phyloP scores from a whole-genome alignment of 176 grass and related monocot species.

The Zoysia japonica region DNA sequence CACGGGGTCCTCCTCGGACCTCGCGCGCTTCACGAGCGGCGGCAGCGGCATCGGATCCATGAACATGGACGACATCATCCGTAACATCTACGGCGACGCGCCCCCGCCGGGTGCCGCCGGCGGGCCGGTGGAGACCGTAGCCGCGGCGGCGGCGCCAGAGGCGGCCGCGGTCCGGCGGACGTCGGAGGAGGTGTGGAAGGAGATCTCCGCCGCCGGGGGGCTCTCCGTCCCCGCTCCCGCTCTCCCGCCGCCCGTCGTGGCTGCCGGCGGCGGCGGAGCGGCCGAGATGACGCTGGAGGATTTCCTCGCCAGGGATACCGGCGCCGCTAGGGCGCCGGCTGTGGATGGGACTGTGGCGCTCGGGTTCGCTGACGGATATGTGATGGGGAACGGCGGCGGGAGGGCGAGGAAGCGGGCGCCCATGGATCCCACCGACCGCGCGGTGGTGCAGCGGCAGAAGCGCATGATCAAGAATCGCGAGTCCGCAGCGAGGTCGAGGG shows the following conservation, averaged over 20 bases:
- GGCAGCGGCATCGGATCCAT: constrained; percentile 74
- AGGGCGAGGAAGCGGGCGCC: constrained; percentile 64
- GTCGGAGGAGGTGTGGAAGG: constrained; percentile 83
- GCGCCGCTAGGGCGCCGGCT: constrained; percentile 36
- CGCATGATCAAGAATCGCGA: constrained; percentile 99
- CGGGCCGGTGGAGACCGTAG: background rate
- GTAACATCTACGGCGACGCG: constrained; percentile 58
- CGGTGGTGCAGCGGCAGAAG: constrained; percentile 78
- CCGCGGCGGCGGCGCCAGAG: constrained; percentile 1
- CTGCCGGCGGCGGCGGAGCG: background rate
- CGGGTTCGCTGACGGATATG: constrained; percentile 38
- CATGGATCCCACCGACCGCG: constrained; percentile 74
- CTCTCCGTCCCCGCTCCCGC: constrained; percentile 20
- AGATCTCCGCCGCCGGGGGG: constrained; percentile 60
- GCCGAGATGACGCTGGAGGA: constrained; percentile 94
- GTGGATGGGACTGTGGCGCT: constrained; percentile 34
- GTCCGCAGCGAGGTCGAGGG: constrained; percentile 92
- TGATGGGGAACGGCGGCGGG: constrained; percentile 15
- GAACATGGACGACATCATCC: constrained; percentile 92
- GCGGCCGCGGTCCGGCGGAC: constrained; percentile 36
- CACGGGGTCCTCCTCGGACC: constrained; percentile 43
- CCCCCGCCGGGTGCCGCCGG: background rate
- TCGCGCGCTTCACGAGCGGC: constrained; percentile 48
- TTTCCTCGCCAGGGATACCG: constrained; percentile 75
- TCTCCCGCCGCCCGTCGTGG: background rate